Base-by-base conservation (phyloP, 768 basidiomycete species). In the Thelephora ganbajun region DNA sequence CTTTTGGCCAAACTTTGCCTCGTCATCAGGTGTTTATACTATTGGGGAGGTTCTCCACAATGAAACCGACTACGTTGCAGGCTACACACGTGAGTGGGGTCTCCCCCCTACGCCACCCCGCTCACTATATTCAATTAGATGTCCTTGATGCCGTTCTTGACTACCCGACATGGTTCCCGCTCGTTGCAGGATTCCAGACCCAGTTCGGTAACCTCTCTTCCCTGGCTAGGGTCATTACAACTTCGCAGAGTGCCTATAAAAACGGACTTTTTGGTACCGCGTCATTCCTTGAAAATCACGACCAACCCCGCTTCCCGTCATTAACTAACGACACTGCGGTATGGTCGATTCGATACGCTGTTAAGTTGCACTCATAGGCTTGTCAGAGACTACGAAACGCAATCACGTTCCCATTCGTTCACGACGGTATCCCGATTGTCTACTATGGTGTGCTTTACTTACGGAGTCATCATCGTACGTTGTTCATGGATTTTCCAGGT, bases 261-360 rank as follows among this genome's bases (percentile, higher is more conserved):
- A 61, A 62, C 26, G 68, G 71, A 20, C 46, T 61, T 33, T 67
- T 69, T 53, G 60, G 63, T 56, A 64, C 66, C 0, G 74, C 68
- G 7, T 64, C 69, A 5, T 76, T 76, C 61, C 59, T 76, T 37
- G 74, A 76, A 57, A 76, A 76, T 55, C 74, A 76, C 44, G 74
- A 76, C 52, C 66, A 74, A 46, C 69, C 74, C 9, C 67, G 74
- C 14, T 72, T 76, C 50, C 60, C 58, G 30, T 69, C 67, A 5
- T 41, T 66, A 36, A 69, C 69, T 13, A 58, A 59, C 26, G 74
- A 76, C 53, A 55, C 61, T 2, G 63, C 65, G 48, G 69, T 71
- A 43, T 34, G 46, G 2, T 48, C 14, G 36, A 12, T 2, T 6
- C 11, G 13, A 26, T 1, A 1, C 33, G 1, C 18, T 26, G 30